phyloP scores from a whole-genome alignment of 257 asterid species.

The Solanum chilense region DNA sequence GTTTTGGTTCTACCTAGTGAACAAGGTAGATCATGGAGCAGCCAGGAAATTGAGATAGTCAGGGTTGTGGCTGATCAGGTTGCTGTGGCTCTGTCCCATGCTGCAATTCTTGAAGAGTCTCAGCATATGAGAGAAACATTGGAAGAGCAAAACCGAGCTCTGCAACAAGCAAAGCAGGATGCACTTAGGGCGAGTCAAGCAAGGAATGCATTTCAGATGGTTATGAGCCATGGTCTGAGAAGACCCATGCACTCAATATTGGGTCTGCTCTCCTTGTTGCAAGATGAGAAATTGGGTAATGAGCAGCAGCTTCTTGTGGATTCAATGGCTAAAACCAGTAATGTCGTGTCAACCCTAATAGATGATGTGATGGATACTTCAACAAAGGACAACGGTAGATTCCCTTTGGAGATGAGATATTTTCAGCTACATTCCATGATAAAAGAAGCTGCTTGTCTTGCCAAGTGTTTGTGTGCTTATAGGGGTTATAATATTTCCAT shows the following conservation, averaged over 20 bases:
- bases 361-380: constrained; percentile 83
- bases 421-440: constrained; percentile 64
- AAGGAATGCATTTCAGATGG: constrained; percentile 73
- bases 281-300: constrained; percentile 46
- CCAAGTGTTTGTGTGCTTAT: constrained; percentile 69
- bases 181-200: constrained; percentile 88
- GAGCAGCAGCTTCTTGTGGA: constrained; percentile 66
- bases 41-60: constrained; percentile 75
- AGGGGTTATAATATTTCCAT: constrained; percentile 45
- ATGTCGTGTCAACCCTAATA: constrained; percentile 59
- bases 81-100: constrained; percentile 94
- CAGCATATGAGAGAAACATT: constrained; percentile 74
- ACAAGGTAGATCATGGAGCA: constrained; percentile 58
- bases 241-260: constrained; percentile 90
- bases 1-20: constrained; percentile 78
- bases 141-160: constrained; percentile 70
- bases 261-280: constrained; percentile 72
- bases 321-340: constrained; percentile 70
- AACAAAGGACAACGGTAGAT: constrained; percentile 45
- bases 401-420: constrained; percentile 55
- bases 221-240: constrained; percentile 86
- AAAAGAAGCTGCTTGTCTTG: constrained; percentile 80
- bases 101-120: constrained; percentile 94
- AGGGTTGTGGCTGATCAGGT: constrained; percentile 93
- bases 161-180: constrained; percentile 74